Conservation (phyloP, 169 alveolate genomes). For the Besnoitia besnoiti region DNA sequence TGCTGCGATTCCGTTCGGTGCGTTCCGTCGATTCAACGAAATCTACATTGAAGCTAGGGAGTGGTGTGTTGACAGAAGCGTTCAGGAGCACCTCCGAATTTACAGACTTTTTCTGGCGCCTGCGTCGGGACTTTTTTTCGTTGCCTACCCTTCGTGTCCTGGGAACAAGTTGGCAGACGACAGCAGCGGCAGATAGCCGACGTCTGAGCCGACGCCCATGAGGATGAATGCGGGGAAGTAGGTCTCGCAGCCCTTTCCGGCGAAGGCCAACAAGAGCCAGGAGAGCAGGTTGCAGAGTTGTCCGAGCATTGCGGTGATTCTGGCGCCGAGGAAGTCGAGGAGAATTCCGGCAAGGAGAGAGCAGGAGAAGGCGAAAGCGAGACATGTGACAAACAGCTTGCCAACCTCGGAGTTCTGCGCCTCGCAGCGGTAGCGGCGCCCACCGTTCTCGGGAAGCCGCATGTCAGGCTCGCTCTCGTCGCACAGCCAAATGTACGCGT, state of each 20-base stretch:
- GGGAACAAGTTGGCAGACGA: slow-evolving; percentile 67
- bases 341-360: slow-evolving; percentile 70
- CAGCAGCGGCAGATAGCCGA: slow-evolving; percentile 68
- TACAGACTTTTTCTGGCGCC: no score
- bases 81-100: no score
- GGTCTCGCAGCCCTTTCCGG: slow-evolving; percentile 38
- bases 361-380: slow-evolving; percentile 64
- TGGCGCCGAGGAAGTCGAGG: slow-evolving; percentile 69
- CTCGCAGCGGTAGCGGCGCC: slow-evolving; percentile 68
- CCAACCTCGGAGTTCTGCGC: slow-evolving; percentile 68
- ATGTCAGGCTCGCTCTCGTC: slow-evolving; percentile 52
- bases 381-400: slow-evolving; percentile 55
- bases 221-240: slow-evolving; percentile 67
- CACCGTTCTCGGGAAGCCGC: slow-evolving; percentile 59
- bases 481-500: slow-evolving; percentile 61
- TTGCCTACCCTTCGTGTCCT: slow-evolving; percentile 68
- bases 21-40: no score
- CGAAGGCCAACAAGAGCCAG: slow-evolving; percentile 67
- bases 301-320: slow-evolving; percentile 63
- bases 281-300: slow-evolving; percentile 66
- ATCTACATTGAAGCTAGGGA: no score
- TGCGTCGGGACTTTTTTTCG: no score
- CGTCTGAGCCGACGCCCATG: slow-evolving; percentile 70
- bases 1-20: no score
- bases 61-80: no score